Evolutionary conservation across 345 rosid species (phyloP), one percentile per base, ranked within the genome.

Genomic region (Gossypium rotundifolium): DNA sequence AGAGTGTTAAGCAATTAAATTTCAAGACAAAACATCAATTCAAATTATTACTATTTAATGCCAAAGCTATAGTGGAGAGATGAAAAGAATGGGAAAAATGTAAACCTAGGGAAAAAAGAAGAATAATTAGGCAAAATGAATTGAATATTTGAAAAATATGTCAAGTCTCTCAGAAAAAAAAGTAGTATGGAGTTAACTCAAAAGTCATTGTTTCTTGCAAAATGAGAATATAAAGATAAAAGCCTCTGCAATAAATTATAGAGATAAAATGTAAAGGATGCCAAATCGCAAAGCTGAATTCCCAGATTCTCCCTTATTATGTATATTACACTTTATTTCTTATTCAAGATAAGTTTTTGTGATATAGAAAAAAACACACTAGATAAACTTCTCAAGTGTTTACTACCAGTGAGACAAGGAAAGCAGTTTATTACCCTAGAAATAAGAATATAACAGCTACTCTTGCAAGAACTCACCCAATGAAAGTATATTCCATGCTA

Each of bases 401-500:
- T 25, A 69, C 10, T 8, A 17, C 2, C 16, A 69, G 60, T 29
- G 44, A 51, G 45, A 17, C 4, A 6, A 61, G 29, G 25, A 14
- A 60, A 73, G 25, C 40, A 6, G 33, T 48, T 59, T 20, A 73
- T 16, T 10, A 10, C 58, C 63, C 18, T 71, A 2, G 9, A 55
- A 55, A 55, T 33, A 38, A 53, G 62, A 11, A 33, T 20, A 71
- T 11, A 12, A 55, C 29, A 18, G 38, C 18, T 55, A 71, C 49
- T 3, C 52, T 61, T 40, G 58, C 70, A 71, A 33, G 70, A 67
- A 84, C 81, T 83, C 83, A 92, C 99, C 98, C 97, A 27, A 86
- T 38, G 80, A 95, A 85, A 22, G 87, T 87, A 81, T 95, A 95
- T 79, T 95, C 99, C 99, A 95, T 91, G 91, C 99, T 95, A 46